Percentiles rank a stretch among this genome's conserved stretches.
Conservation (phyloP, 2,329 filamentous ascomycete species). For the Botrytis hyacinthi region DNA sequence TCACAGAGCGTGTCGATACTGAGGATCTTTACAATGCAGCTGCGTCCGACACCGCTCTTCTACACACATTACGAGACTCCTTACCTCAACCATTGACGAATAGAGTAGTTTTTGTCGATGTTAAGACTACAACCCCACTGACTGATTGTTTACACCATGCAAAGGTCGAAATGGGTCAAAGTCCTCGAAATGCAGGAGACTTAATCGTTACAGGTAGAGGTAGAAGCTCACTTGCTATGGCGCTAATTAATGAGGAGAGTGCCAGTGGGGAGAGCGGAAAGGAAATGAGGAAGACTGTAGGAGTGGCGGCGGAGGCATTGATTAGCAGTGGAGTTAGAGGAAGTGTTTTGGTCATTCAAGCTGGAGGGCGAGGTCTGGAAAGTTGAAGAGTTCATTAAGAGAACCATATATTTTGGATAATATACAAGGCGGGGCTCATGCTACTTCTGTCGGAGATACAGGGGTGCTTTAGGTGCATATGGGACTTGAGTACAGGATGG, state of each 20-base stretch:
- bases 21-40: conserved; percentile 30
- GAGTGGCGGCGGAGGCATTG: conserved; percentile 59
- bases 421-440: neutral
- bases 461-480: neutral
- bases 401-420: neutral
- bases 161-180: conserved; percentile 57
- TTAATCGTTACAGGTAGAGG: conserved; percentile 63
- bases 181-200: conserved; percentile 65
- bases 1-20: conserved; percentile 29
- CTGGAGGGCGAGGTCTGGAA: conserved; percentile 38
- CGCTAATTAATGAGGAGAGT: conserved; percentile 23
- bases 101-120: conserved; percentile 57
- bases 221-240: conserved; percentile 30
- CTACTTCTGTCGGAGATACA: neutral
- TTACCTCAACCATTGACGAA: conserved; percentile 49
- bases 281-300: conserved; percentile 54
- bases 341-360: conserved; percentile 70
- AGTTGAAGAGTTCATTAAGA: conserved; percentile 4
- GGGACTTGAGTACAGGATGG: neutral
- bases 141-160: conserved; percentile 50
- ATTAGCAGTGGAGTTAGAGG: conserved; percentile 58
- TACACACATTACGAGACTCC: conserved; percentile 55
- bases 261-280: conserved; percentile 33
- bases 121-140: conserved; percentile 44
- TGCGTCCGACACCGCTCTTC: conserved; percentile 48